These are phyloP conservation scores for Fusarium graminum DNA, from an alignment of 2,329 filamentous ascomycete genomes.

Conservation along the genomic window DNA sequence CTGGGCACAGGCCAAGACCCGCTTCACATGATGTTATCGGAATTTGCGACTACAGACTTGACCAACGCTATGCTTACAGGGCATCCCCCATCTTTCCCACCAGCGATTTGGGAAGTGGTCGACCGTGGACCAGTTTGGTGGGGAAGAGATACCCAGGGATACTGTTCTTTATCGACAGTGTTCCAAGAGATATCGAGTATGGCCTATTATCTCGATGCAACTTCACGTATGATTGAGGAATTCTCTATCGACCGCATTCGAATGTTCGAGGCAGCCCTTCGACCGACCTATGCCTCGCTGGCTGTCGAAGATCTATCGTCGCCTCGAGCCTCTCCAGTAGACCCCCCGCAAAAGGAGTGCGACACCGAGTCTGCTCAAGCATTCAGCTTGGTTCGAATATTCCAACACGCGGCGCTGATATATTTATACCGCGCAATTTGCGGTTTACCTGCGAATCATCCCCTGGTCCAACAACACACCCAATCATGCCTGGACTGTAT, in stretches of 20 bases:
- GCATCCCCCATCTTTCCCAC: slow-evolving; percentile 54
- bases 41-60: slow-evolving; percentile 60
- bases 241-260: slow-evolving; percentile 51
- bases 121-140: slow-evolving; percentile 59
- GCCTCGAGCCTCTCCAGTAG: neutral
- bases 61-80: slow-evolving; percentile 58
- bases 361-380: slow-evolving; percentile 53
- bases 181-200: slow-evolving; percentile 52
- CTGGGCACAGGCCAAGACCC: slow-evolving; percentile 48
- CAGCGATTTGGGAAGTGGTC: slow-evolving; percentile 56
- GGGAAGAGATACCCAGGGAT: slow-evolving; percentile 54
- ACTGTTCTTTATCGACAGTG: slow-evolving; percentile 53
- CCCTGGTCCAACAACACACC: slow-evolving; percentile 57
- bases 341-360: slow-evolving; percentile 5
- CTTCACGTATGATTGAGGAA: slow-evolving; percentile 30
- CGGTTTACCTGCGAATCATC: slow-evolving; percentile 55
- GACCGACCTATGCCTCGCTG: slow-evolving; percentile 47
- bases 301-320: slow-evolving; percentile 45
- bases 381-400: slow-evolving; percentile 55
- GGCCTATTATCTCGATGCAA: slow-evolving; percentile 48
- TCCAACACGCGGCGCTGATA: slow-evolving; percentile 58
- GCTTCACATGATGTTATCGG: slow-evolving; percentile 57
- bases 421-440: slow-evolving; percentile 60
- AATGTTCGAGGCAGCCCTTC: slow-evolving; percentile 46
- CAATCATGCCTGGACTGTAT: slow-evolving; percentile 55